These are phyloP conservation scores for Candida krabiensis DNA, from an alignment of 805 yeast genomes.

Conservation along the genomic window DNA sequence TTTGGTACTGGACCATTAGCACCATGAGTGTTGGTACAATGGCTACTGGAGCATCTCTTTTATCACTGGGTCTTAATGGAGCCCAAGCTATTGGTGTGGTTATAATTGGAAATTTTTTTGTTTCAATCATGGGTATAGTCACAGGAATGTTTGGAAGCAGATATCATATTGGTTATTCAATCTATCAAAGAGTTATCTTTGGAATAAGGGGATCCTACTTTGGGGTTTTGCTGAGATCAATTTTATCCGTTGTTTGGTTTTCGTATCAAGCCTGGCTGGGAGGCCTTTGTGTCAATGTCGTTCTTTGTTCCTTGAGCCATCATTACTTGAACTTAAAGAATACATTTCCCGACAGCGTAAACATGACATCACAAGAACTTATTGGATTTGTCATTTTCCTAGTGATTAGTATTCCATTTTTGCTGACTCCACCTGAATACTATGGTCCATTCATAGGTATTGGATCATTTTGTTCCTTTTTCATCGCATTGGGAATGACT, in stretches of 20 bases:
- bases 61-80: slow-evolving; percentile 34
- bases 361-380: slow-evolving; percentile 42
- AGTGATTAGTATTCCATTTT: slow-evolving; percentile 39
- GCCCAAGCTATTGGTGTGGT: slow-evolving; percentile 30
- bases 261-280: slow-evolving; percentile 47
- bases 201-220: slow-evolving; percentile 45
- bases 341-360: slow-evolving; percentile 38
- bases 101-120: slow-evolving; percentile 42
- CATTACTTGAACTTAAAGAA: slow-evolving; percentile 39
- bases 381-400: slow-evolving; percentile 46
- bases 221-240: slow-evolving; percentile 41
- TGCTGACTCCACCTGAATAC: slow-evolving; percentile 42
- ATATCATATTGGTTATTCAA: slow-evolving; percentile 50
- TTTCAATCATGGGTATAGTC: slow-evolving; percentile 40
- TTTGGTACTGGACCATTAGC: slow-evolving; percentile 35
- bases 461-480: slow-evolving; percentile 13
- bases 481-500: slow-evolving; percentile 17
- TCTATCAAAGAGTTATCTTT: slow-evolving; percentile 41
- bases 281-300: slow-evolving; percentile 40
- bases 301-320: slow-evolving; percentile 41
- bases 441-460: slow-evolving; percentile 11
- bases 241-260: slow-evolving; percentile 47
- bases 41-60: slow-evolving; percentile 45
- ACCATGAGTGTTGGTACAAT: slow-evolving; percentile 24
- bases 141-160: slow-evolving; percentile 48